These are phyloP conservation scores for Coniochaeta sp. DNA, from an alignment of 2,329 filamentous ascomycete species.

Conservation along the genomic window DNA sequence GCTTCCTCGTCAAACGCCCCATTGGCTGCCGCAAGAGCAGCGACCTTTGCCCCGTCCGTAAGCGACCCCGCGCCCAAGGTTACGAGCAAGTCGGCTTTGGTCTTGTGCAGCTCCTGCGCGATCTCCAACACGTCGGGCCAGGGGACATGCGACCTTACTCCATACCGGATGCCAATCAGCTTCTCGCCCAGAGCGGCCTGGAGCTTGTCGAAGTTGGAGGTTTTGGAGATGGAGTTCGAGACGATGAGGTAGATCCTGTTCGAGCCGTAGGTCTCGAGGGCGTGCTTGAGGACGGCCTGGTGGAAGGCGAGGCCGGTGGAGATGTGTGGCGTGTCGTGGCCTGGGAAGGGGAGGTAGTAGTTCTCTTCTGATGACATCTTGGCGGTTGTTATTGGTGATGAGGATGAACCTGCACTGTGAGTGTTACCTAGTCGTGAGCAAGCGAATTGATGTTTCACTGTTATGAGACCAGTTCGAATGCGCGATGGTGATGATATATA, in stretches of 20 bases:
- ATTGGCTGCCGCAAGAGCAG: conserved; percentile 43
- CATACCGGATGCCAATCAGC: conserved; percentile 37
- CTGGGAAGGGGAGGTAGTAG: not conserved
- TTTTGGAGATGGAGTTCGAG: conserved; percentile 42
- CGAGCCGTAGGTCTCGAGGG: conserved; percentile 33
- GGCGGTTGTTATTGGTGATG: no score
- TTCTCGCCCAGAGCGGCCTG: conserved; percentile 29
- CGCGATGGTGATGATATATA: no score
- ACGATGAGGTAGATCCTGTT: conserved; percentile 31
- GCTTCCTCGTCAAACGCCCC: conserved; percentile 27
- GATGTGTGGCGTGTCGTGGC: conserved; percentile 25
- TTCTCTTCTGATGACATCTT: not conserved
- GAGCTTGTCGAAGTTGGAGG: conserved; percentile 34
- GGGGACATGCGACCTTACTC: conserved; percentile 47
- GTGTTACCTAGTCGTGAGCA: no score
- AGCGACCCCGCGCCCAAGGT: conserved; percentile 48
- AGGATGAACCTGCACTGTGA: no score
- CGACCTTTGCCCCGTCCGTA: conserved; percentile 49
- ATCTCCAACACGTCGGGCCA: conserved; percentile 45
- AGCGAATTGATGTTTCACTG: no score
- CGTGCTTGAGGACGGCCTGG: conserved; percentile 35
- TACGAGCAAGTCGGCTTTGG: conserved; percentile 39
- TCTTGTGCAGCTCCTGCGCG: conserved; percentile 27
- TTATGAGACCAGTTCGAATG: no score
- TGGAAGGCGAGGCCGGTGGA: conserved; percentile 40